Evolutionary conservation across 2,329 filamentous ascomycete genomes (phyloP), one percentile per base, ranked within the genome.

Genomic region (Fusarium sp.): DNA sequence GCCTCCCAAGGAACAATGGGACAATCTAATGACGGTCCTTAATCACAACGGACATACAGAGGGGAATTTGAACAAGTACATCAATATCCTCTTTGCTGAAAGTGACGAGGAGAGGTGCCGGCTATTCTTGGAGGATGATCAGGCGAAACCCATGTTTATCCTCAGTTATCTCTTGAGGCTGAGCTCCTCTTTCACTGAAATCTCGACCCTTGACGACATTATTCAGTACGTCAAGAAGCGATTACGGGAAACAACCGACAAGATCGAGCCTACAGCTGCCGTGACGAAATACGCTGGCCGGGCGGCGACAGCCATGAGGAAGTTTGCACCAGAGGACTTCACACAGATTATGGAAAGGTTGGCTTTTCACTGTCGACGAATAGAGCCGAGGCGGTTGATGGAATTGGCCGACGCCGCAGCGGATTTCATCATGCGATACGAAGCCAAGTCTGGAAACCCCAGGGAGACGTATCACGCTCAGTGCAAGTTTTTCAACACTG

Each of bases 381-480:
- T 79, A 33, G 79, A 80, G 57, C 76, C 78, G 6, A 75, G 79
- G 38, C 68, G 78, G 10, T 61, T 79, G 11, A 63, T 77, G n/a
- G 72, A 73, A 18, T 61, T 80, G 50, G 77, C 77, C 2, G 70
- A 75, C 1, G 54, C 73, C 8, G 73, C 75, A 6, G 71, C 73
- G 5, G 64, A 66, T 27, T 76, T 76, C n/a, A 75, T 80, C 9
- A 62, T 66, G 57, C 58, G 63, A 6, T 65, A 75, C 16, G 46
- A 71, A 31, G 50, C 65, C 6, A 56, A 55, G n/a, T 40, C 60
- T 4, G 50, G 62, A 5, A 53, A 60, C 6, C 31, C 68, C 1
- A 58, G 67, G 42, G 72, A 75, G 53, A 51, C 69, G 13, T 79
- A 76, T 50, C 55, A 74, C 44, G 57, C 61, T 9, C 75, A 77